Evolutionary conservation across 345 rosid genomes (phyloP).

Genomic region (Citrus cavaleriei): DNA sequence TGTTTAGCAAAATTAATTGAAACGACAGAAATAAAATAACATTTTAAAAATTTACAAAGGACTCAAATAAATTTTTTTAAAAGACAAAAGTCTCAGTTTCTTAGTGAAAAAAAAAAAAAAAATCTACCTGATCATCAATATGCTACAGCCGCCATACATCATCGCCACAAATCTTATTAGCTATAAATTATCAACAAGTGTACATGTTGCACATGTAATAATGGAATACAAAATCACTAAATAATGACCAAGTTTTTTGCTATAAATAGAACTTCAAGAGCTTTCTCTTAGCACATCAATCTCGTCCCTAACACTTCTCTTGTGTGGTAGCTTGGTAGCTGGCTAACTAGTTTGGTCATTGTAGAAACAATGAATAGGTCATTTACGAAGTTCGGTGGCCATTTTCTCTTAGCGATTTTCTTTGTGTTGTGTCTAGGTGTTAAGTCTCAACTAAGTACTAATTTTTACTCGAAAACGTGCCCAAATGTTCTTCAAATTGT

Average conservation of each 20-base stretch:
- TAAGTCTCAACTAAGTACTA: slow-evolving; percentile 42
- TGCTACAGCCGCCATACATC: slow-evolving; percentile 39
- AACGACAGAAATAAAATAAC: too few species aligned
- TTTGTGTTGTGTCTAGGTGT: slow-evolving; percentile 33
- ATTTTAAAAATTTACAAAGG: too few species aligned
- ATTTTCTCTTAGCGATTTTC: slow-evolving; percentile 15
- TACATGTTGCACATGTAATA: background rate
- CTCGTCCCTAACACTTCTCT: background rate
- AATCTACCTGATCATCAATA: slow-evolving; percentile 7
- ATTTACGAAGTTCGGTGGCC: slow-evolving; percentile 12
- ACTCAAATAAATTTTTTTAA: too few species aligned
- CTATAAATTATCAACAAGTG: slow-evolving; percentile 1
- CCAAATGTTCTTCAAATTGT: slow-evolving; percentile 45
- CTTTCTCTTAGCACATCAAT: background rate
- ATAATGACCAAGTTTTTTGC: background rate
- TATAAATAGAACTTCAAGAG: slow-evolving; percentile 23
- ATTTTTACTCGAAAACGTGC: slow-evolving; percentile 47
- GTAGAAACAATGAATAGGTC: slow-evolving; percentile 24
- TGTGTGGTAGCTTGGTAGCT: too few species aligned
- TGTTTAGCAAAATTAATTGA: too few species aligned
- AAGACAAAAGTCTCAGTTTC: background rate
- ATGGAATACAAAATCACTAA: background rate
- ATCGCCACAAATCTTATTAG: slow-evolving; percentile 25
- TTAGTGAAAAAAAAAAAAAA: background rate
- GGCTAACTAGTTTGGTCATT: background rate